Evolutionary conservation across 371 early-diverging fungal species (phyloP).

Genomic region (Umbelopsis sp.): DNA sequence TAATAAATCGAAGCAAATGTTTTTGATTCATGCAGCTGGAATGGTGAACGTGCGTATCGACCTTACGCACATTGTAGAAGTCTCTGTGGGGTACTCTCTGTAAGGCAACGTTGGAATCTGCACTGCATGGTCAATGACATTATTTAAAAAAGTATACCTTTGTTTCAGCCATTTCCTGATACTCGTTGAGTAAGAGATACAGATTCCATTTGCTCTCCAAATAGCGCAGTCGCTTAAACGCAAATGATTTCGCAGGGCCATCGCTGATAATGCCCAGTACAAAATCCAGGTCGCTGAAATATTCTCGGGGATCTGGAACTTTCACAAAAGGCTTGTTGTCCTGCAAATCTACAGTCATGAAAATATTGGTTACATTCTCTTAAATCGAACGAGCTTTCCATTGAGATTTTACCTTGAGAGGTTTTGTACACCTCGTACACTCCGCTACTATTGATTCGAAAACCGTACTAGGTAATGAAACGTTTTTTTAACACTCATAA

Average conservation of each 20-base stretch:
- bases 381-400: neutral
- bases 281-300: conserved; percentile 79
- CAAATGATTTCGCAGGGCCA: conserved; percentile 89
- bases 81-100: conserved; percentile 85
- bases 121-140: neutral
- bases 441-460: conserved; percentile 61
- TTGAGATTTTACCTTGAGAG: neutral
- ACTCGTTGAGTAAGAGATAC: conserved; percentile 82
- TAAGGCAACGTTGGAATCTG: neutral
- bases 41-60: conserved; percentile 94
- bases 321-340: conserved; percentile 36
- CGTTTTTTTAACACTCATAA: neutral
- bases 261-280: conserved; percentile 77
- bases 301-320: conserved; percentile 79
- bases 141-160: conserved; percentile 49
- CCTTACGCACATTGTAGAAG: conserved; percentile 95
- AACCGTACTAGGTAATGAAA: conserved; percentile 26
- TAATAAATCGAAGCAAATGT: conserved; percentile 92
- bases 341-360: conserved; percentile 23
- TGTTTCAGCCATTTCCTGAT: conserved; percentile 81
- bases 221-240: conserved; percentile 85
- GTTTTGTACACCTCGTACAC: conserved; percentile 58
- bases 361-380: neutral
- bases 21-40: conserved; percentile 96
- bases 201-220: conserved; percentile 89